These are phyloP conservation scores for Cenococcum geophilum DNA, from an alignment of 495 filamentous ascomycete species.

Conservation along the genomic window DNA sequence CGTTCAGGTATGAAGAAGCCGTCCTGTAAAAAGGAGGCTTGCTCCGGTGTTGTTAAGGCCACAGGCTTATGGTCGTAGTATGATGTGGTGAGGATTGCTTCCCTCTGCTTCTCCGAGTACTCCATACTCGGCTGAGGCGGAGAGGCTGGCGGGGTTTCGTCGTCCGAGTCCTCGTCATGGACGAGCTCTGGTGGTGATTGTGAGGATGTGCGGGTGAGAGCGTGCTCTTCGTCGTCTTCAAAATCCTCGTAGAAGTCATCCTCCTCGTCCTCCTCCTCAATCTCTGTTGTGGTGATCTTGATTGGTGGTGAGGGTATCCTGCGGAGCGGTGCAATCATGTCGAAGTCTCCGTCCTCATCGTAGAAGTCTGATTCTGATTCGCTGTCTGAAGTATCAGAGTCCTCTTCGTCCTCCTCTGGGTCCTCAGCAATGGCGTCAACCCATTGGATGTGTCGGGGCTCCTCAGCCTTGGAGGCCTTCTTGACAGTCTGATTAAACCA, in stretches of 20 bases:
- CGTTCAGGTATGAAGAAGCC: constrained; percentile 32
- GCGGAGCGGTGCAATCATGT: constrained; percentile 35
- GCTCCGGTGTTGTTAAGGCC: constrained; percentile 16
- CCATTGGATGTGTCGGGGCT: constrained; percentile 78
- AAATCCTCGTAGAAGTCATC: constrained; percentile 65
- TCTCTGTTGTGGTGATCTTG: constrained; percentile 37
- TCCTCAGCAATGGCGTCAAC: constrained; percentile 72
- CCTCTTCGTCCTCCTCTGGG: constrained; percentile 62
- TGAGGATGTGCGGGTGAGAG: constrained; percentile 61
- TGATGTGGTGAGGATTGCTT: constrained; percentile 49
- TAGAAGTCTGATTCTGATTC: constrained; percentile 33
- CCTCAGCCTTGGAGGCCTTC: constrained; percentile 54
- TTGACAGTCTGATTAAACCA: constrained; percentile 97
- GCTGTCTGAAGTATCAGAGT: constrained; percentile 38
- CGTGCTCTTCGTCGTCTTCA: constrained; percentile 57
- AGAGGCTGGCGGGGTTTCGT: constrained; percentile 77
- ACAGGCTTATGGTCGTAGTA: constrained; percentile 37
- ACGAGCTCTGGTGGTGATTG: constrained; percentile 74
- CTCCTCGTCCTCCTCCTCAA: constrained; percentile 42
- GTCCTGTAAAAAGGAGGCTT: constrained; percentile 24
- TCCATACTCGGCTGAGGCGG: constrained; percentile 59
- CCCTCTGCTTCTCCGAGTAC: constrained; percentile 58
- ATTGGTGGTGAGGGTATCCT: constrained; percentile 32
- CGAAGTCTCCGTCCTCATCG: constrained; percentile 35
- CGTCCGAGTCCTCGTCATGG: constrained; percentile 65